Evolutionary conservation across 768 basidiomycete genomes (phyloP), one percentile per base, ranked within the genome.

Genomic region (Boletus tylopilopsis): DNA sequence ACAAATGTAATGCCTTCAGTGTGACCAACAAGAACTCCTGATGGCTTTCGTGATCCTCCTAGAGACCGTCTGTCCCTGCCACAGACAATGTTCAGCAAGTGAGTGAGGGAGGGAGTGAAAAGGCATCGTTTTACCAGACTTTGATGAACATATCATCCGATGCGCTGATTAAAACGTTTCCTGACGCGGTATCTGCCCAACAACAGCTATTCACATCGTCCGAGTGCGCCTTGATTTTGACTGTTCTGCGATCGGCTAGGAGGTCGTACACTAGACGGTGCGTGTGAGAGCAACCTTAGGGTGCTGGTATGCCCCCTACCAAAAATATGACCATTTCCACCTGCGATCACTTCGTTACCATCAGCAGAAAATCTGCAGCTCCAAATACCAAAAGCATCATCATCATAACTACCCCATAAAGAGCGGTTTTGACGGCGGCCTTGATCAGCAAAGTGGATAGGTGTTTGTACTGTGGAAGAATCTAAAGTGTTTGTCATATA

Each of bases 1-100:
- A 96, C 93, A 56, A 91, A 90, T 6, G 95, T 94, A 49, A 97
- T 87, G 35, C 95, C 92, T 61, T 98, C 94, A 0, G 93, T 96
- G 56, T 98, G 95, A 0, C 96, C 96, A 36, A 95, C 84, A 13
- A 98, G 76, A 2, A 95, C 88, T 19, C 95, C 96, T 4, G 93
- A 93, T 9, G 96, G 93, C 59, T 88, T 91, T 40, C 73, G 67
- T 13, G 71, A 71, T 12, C 71, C 69, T 10, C 71, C 70, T 10
- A 80, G 56, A 0, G 76, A 80, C 37, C 77, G 71, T 41, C 77
- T 72, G 56, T 79, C 77, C 80, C 81, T 82, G 52, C 25, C 29
- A 37, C 45, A 27, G 15, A 33, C 6, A 29, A 45, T 13, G 25
- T 27, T 52, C 39, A 49, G 27, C 30, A n/a, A 42, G n/a, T 22